phyloP scores from a whole-genome alignment of 345 rosid genomes.

The Camelina hispida region DNA sequence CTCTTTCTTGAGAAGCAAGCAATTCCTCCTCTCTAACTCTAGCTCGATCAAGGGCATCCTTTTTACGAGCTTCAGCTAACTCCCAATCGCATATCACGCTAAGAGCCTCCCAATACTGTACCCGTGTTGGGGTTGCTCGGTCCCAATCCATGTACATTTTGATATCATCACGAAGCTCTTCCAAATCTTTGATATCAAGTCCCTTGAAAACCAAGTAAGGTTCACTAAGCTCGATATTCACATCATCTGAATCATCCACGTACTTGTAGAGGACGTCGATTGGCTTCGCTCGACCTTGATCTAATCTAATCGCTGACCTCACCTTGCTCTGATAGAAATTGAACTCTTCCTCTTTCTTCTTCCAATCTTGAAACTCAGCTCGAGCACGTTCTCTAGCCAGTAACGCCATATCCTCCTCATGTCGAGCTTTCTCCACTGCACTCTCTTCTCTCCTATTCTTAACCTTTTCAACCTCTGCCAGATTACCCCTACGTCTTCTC shows the following conservation, averaged over 20 bases:
- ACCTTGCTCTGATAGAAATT: slow-evolving; percentile 92
- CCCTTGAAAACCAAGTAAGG: slow-evolving; percentile 94
- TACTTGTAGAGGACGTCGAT: slow-evolving; percentile 80
- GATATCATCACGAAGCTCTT: slow-evolving; percentile 89
- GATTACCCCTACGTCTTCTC: slow-evolving; percentile 70
- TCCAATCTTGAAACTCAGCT: slow-evolving; percentile 96
- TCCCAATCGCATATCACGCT: slow-evolving; percentile 86
- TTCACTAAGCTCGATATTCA: slow-evolving; percentile 77
- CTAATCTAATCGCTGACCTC: slow-evolving; percentile 77
- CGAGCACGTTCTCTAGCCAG: slow-evolving; percentile 94
- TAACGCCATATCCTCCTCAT: slow-evolving; percentile 91
- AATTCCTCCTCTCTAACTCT: slow-evolving; percentile 89
- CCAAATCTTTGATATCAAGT: slow-evolving; percentile 81
- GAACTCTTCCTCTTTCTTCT: slow-evolving; percentile 96
- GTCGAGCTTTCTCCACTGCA: slow-evolving; percentile 82
- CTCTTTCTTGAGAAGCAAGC: slow-evolving; percentile 88
- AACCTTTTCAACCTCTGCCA: slow-evolving; percentile 92
- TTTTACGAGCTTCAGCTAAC: slow-evolving; percentile 82
- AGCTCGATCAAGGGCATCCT: slow-evolving; percentile 59
- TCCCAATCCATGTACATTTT: slow-evolving; percentile 91
- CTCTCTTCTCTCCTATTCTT: slow-evolving; percentile 95
- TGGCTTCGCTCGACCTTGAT: slow-evolving; percentile 85
- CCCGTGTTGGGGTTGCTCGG: slow-evolving; percentile 62
- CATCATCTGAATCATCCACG: slow-evolving; percentile 64
- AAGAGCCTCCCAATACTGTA: slow-evolving; percentile 84